phyloP scores from a whole-genome alignment of 371 early-diverging fungal genomes.

The Mortierella sp. region DNA sequence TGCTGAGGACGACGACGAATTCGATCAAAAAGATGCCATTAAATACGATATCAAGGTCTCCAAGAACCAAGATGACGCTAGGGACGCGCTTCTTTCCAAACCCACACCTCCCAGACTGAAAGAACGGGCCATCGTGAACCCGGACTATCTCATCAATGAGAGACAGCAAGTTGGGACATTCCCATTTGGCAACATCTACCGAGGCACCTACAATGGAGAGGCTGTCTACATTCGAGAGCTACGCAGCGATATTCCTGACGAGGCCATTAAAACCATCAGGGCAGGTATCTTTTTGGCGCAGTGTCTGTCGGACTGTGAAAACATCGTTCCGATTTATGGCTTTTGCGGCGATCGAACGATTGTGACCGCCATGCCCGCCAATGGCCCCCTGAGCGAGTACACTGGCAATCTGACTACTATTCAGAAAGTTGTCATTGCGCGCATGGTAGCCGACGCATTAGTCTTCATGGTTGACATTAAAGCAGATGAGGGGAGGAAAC shows the following conservation, averaged over 20 bases:
- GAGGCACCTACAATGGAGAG: slow-evolving; percentile 14
- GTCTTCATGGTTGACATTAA: slow-evolving; percentile 7
- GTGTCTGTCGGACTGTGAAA: slow-evolving; percentile 15
- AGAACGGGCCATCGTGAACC: slow-evolving; percentile 7
- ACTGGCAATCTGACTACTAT: background rate
- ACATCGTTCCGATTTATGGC: slow-evolving; percentile 15
- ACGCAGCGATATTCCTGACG: slow-evolving; percentile 1
- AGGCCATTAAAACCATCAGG: slow-evolving; percentile 1
- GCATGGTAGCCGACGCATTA: slow-evolving; percentile 28
- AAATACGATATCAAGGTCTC: slow-evolving; percentile 7
- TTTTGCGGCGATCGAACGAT: slow-evolving; percentile 23
- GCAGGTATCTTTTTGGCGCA: slow-evolving; percentile 5
- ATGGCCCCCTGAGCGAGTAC: slow-evolving; percentile 26
- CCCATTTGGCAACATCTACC: slow-evolving; percentile 20
- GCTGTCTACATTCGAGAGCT: slow-evolving; percentile 17
- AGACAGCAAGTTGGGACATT: slow-evolving; percentile 22
- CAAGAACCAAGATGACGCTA: slow-evolving; percentile 8
- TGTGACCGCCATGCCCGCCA: slow-evolving; percentile 15
- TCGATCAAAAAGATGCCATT: slow-evolving; percentile 7
- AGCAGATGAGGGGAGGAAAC: background rate
- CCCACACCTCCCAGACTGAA: background rate
- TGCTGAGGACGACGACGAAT: slow-evolving; percentile 11
- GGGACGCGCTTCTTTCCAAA: slow-evolving; percentile 1
- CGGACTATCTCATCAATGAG: slow-evolving; percentile 15
- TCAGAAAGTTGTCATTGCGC: slow-evolving; percentile 32